These are phyloP conservation scores for Solanum raphanifolium DNA, from an alignment of 257 asterid genomes.

Conservation along the genomic window DNA sequence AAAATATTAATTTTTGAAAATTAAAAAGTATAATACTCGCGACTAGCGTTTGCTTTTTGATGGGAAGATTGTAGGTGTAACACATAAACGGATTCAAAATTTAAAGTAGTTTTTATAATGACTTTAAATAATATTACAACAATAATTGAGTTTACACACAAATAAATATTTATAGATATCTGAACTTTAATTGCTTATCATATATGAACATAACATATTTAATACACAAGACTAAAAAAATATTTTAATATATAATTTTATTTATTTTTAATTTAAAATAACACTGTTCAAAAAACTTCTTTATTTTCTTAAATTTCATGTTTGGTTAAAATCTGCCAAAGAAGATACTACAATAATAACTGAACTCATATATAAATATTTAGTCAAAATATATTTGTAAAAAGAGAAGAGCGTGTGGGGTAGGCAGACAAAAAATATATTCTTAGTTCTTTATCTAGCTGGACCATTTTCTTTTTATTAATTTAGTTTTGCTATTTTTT, in stretches of 20 bases:
- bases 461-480: background rate
- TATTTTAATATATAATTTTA: background rate
- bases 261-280: background rate
- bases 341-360: background rate
- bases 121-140: too few relatives aligned
- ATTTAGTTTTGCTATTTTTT: background rate
- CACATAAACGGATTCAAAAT: too few relatives aligned
- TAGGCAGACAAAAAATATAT: background rate
- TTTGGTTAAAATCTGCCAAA: too few relatives aligned
- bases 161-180: background rate
- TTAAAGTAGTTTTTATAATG: background rate
- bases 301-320: too few relatives aligned
- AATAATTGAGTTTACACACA: background rate
- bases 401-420: background rate
- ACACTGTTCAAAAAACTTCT: accelerated
- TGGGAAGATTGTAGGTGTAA: background rate
- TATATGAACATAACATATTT: background rate
- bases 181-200: background rate
- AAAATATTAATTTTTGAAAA: too few relatives aligned
- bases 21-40: too few relatives aligned
- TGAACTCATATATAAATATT: background rate
- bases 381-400: background rate
- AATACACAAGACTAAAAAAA: background rate
- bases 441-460: background rate
- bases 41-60: background rate